A percentile compares a stretch with the other conserved stretches of the same genome.
phyloP scores from a whole-genome alignment of 441 rosid species.

The Hura crepitans region DNA sequence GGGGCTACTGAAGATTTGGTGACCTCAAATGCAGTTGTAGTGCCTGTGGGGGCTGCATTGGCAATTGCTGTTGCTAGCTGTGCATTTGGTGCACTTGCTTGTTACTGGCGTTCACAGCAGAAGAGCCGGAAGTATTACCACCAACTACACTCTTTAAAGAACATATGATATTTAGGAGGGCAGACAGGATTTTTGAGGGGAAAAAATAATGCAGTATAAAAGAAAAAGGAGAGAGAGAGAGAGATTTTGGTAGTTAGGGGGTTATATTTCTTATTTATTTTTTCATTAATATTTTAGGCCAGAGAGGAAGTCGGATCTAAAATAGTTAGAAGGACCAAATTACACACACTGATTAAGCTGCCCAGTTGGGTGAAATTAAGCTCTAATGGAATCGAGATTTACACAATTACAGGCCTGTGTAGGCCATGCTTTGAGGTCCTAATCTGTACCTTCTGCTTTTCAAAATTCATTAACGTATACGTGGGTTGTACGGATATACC shows the following conservation, averaged over 20 bases:
- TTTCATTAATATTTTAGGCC: slow-evolving; percentile 76
- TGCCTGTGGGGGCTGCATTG: slow-evolving; percentile 91
- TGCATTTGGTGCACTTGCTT: slow-evolving; percentile 95
- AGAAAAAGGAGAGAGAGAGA: slow-evolving; percentile 5
- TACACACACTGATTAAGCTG: slow-evolving; percentile 31
- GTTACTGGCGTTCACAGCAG: slow-evolving; percentile 97
- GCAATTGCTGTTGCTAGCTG: slow-evolving; percentile 94
- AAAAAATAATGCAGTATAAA: not conserved
- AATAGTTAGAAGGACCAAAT: slow-evolving; percentile 32
- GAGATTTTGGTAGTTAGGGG: slow-evolving; percentile 28
- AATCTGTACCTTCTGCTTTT: slow-evolving; percentile 24
- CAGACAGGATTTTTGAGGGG: too few species aligned
- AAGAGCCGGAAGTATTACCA: slow-evolving; percentile 90
- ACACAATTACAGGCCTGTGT: slow-evolving; percentile 25
- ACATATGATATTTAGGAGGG: slow-evolving; percentile 47
- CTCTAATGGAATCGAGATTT: slow-evolving; percentile 35
- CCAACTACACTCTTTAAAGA: slow-evolving; percentile 76
- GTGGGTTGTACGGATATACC: slow-evolving; percentile 35
- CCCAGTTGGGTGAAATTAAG: slow-evolving; percentile 30
- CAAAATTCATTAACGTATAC: slow-evolving; percentile 13
- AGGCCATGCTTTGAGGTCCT: slow-evolving; percentile 48
- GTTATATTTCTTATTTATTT: slow-evolving; percentile 40
- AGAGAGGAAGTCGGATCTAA: slow-evolving; percentile 83
- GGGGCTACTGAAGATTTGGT: slow-evolving; percentile 49
- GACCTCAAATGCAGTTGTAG: slow-evolving; percentile 68